A percentile compares a stretch with the other conserved stretches of the same genome.
These are phyloP conservation scores for Russula virescens DNA, from an alignment of 768 basidiomycete genomes.

Conservation along the genomic window DNA sequence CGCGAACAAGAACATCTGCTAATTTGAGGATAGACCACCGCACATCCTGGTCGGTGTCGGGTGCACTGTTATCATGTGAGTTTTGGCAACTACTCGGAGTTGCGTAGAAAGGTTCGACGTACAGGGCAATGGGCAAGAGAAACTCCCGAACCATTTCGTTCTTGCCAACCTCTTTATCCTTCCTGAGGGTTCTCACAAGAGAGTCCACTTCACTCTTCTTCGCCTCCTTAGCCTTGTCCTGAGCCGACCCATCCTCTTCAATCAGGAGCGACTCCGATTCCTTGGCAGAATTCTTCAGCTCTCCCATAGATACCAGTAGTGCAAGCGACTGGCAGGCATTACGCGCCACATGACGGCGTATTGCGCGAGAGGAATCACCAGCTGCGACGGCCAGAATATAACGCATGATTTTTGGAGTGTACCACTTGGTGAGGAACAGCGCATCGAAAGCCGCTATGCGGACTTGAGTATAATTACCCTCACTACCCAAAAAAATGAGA, in stretches of 20 bases:
- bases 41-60: conserved; percentile 79
- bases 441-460: conserved; percentile 93
- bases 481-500: conserved; percentile 41
- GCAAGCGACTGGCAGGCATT: conserved; percentile 84
- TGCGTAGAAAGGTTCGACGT: conserved; percentile 28
- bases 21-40: conserved; percentile 89
- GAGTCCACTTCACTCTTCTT: conserved; percentile 80
- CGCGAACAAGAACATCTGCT: conserved; percentile 81
- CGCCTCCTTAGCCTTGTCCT: conserved; percentile 59
- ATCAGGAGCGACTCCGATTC: conserved; percentile 75
- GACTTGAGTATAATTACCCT: conserved; percentile 91
- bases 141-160: conserved; percentile 73
- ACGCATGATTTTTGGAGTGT: conserved; percentile 73
- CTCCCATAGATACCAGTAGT: conserved; percentile 81
- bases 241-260: conserved; percentile 76
- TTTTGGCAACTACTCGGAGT: neutral
- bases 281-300: conserved; percentile 72
- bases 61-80: conserved; percentile 42
- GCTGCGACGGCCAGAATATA: conserved; percentile 86
- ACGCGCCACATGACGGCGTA: conserved; percentile 84
- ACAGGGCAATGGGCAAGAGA: conserved; percentile 80
- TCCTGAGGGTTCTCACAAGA: conserved; percentile 81
- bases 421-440: conserved; percentile 85
- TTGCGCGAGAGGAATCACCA: conserved; percentile 72
- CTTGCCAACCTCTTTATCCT: conserved; percentile 80